A percentile compares a stretch with the other conserved stretches of the same genome.
These are phyloP conservation scores for Pelargonium citronellum DNA, from an alignment of 441 rosid genomes.

Conservation along the genomic window DNA sequence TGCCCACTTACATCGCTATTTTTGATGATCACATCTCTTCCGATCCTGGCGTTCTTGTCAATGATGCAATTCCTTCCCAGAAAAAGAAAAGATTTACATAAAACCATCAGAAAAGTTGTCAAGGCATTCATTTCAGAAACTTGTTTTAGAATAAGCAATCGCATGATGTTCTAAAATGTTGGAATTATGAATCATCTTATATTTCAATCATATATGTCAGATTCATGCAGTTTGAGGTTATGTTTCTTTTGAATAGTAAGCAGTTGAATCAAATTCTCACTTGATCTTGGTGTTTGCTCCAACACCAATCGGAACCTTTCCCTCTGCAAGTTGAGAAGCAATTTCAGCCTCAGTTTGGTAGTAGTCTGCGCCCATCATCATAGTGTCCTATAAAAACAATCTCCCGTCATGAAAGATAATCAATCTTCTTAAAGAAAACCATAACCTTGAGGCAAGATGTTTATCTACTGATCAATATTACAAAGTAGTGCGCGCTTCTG, in stretches of 20 bases:
- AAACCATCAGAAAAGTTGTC: background rate
- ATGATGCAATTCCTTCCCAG: conserved; percentile 66
- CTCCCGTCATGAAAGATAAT: background rate
- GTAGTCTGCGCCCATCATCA: conserved; percentile 79
- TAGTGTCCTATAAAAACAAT: conserved; percentile 48
- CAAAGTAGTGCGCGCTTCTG: no score
- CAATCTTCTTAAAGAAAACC: no score
- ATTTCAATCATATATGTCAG: no score
- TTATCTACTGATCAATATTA: background rate
- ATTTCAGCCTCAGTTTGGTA: conserved; percentile 88
- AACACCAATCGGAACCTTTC: conserved; percentile 74
- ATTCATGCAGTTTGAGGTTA: no score
- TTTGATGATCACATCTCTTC: conserved; percentile 61
- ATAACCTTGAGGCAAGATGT: no score
- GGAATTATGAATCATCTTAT: no score
- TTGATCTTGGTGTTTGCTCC: conserved; percentile 73
- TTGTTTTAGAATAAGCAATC: no score
- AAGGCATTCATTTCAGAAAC: background rate
- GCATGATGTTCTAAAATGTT: no score
- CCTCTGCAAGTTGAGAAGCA: conserved; percentile 75
- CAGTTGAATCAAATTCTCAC: conserved; percentile 23
- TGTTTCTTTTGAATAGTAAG: no score
- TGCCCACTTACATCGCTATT: conserved; percentile 60
- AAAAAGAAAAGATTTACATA: background rate
- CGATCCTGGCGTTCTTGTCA: conserved; percentile 83